Conservation (phyloP, 2,329 filamentous ascomycete species). For the Fusarium irregulare region DNA sequence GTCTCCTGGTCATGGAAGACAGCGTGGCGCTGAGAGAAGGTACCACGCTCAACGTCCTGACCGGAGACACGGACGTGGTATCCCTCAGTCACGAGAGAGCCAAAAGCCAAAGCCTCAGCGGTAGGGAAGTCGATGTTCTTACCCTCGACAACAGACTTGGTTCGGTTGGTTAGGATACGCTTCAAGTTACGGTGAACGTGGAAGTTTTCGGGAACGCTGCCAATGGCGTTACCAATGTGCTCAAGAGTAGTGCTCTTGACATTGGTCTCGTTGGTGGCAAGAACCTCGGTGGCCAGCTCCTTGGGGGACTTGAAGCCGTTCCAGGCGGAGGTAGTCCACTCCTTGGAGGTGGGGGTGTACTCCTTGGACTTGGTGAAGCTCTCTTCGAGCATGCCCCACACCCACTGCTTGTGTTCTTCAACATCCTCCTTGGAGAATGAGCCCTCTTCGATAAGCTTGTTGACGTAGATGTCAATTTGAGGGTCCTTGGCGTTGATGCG, state of each 20-base stretch:
- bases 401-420: conserved; percentile 99
- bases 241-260: conserved; percentile 79
- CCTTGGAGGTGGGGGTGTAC: conserved; percentile 94
- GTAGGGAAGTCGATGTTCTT: conserved; percentile 98
- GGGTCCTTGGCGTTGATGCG: conserved; percentile 86
- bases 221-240: conserved; percentile 85
- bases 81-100: conserved; percentile 88
- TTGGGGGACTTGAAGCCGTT: conserved; percentile 99
- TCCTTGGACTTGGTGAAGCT: conserved; percentile 98
- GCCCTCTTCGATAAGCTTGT: conserved; percentile 90
- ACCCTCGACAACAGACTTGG: conserved; percentile 92
- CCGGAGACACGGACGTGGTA: conserved; percentile 98
- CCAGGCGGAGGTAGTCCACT: conserved; percentile 99
- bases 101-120: conserved; percentile 94
- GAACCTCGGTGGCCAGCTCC: conserved; percentile 92
- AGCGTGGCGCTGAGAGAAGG: conserved; percentile 97
- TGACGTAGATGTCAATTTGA: conserved; percentile 89
- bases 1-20: conserved; percentile 98
- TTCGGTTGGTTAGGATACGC: conserved; percentile 89
- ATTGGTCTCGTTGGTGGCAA: conserved; percentile 90
- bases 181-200: conserved; percentile 94
- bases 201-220: conserved; percentile 84
- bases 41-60: conserved; percentile 99
- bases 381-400: conserved; percentile 98
- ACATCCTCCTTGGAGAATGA: conserved; percentile 98